Evolutionary conservation across 108 stramenopile species (phyloP).

Genomic region (Stephanodiscus minutulus): DNA sequence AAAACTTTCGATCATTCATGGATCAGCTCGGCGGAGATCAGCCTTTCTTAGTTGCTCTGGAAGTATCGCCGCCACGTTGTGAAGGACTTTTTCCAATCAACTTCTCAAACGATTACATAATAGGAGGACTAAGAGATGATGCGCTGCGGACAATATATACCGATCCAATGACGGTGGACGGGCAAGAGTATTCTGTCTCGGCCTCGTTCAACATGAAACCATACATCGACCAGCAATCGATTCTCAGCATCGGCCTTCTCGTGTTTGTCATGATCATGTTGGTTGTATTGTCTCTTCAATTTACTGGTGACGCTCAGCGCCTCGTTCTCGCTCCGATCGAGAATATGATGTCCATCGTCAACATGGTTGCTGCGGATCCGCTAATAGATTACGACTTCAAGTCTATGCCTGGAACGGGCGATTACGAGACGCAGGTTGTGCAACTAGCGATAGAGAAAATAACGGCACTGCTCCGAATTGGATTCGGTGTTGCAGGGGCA

Average conservation of each 20-base stretch:
- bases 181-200: constrained; percentile 33
- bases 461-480: constrained; percentile 50
- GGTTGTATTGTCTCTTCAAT: constrained; percentile 48
- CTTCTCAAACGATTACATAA: constrained; percentile 21
- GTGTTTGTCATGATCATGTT: constrained; percentile 71
- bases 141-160: constrained; percentile 33
- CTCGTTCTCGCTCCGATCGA: constrained; percentile 80
- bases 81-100: constrained; percentile 20
- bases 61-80: constrained; percentile 45
- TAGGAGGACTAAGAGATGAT: constrained; percentile 13
- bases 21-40: constrained; percentile 39
- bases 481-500: constrained; percentile 82
- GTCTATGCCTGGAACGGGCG: constrained; percentile 35
- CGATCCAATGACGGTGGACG: constrained; percentile 29
- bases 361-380: constrained; percentile 63
- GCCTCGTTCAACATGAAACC: constrained; percentile 53
- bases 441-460: constrained; percentile 54
- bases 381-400: constrained; percentile 55
- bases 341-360: constrained; percentile 65
- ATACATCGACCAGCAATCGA: constrained; percentile 39
- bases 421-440: constrained; percentile 54
- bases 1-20: constrained; percentile 44
- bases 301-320: constrained; percentile 68
- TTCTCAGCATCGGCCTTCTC: constrained; percentile 51
- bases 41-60: constrained; percentile 41